phyloP scores from a whole-genome alignment of 139 green algal genomes.

The Picochlorum costavermella region DNA sequence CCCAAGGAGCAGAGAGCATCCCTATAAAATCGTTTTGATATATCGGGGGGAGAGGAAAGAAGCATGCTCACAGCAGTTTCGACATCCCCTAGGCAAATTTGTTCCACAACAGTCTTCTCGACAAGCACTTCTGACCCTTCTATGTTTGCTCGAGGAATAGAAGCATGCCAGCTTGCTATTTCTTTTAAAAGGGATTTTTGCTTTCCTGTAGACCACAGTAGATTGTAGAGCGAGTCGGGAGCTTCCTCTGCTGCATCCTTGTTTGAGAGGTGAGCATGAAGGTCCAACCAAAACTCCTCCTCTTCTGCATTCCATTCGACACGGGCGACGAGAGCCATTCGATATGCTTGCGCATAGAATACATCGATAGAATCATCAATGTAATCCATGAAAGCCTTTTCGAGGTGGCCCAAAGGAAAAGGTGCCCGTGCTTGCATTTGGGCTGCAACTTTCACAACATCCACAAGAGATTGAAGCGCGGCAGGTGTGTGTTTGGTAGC shows the following conservation, averaged over 20 bases:
- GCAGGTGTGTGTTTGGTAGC: no score
- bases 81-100: constrained; percentile 60
- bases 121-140: constrained; percentile 32
- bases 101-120: constrained; percentile 46
- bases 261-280: not conserved
- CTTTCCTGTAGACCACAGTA: not conserved
- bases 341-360: not conserved
- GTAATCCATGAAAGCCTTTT: no score
- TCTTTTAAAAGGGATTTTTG: not conserved
- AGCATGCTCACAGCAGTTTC: constrained; percentile 74
- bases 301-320: constrained; percentile 1
- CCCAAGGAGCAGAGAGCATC: constrained; percentile 68
- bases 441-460: no score
- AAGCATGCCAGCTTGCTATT: constrained; percentile 49
- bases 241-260: not conserved
- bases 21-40: constrained; percentile 46
- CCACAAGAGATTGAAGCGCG: no score
- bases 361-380: no score
- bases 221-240: not conserved
- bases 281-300: not conserved
- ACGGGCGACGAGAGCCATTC: not conserved
- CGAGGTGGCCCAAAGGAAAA: no score
- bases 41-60: constrained; percentile 54
- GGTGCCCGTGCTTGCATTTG: no score
- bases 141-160: constrained; percentile 33